These are phyloP conservation scores for Pistacia integerrima DNA, from an alignment of 345 rosid genomes.

Conservation along the genomic window DNA sequence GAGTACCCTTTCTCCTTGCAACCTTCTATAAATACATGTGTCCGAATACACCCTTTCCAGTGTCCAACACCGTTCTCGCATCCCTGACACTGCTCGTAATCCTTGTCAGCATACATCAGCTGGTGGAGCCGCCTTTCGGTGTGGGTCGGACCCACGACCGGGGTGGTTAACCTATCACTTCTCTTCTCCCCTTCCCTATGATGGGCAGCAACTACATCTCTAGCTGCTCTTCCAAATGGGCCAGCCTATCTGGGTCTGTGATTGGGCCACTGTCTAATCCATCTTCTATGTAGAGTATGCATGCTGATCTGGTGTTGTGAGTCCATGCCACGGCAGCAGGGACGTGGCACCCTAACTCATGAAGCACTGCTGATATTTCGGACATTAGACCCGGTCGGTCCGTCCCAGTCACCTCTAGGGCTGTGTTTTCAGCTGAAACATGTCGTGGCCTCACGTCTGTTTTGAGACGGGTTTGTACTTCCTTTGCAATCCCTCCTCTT, in stretches of 20 bases:
- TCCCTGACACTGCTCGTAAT: constrained; percentile 58
- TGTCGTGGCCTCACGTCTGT: constrained; percentile 57
- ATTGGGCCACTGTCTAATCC: constrained; percentile 61
- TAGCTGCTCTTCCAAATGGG: constrained; percentile 56
- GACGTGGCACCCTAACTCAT: constrained; percentile 67
- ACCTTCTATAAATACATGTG: constrained; percentile 63
- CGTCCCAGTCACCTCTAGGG: constrained; percentile 68
- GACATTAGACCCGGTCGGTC: constrained; percentile 87
- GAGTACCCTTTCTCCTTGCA: constrained; percentile 82
- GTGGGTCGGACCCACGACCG: constrained; percentile 57
- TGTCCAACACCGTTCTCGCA: constrained; percentile 48
- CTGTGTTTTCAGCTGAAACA: constrained; percentile 66
- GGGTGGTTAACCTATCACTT: constrained; percentile 57
- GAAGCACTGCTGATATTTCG: constrained; percentile 71
- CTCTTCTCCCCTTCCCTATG: constrained; percentile 52
- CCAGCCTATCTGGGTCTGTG: constrained; percentile 38
- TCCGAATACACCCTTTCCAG: constrained; percentile 49
- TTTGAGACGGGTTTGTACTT: constrained; percentile 41
- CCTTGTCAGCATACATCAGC: constrained; percentile 65
- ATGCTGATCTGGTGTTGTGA: constrained; percentile 69
- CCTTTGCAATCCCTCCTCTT: constrained; percentile 47
- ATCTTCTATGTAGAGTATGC: constrained; percentile 71
- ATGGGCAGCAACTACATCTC: constrained; percentile 69
- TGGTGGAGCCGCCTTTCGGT: constrained; percentile 89
- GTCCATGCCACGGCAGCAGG: constrained; percentile 80